Evolutionary conservation across 805 yeast genomes (phyloP), one percentile per base, ranked within the genome.

Genomic region (Starmerella apis): DNA sequence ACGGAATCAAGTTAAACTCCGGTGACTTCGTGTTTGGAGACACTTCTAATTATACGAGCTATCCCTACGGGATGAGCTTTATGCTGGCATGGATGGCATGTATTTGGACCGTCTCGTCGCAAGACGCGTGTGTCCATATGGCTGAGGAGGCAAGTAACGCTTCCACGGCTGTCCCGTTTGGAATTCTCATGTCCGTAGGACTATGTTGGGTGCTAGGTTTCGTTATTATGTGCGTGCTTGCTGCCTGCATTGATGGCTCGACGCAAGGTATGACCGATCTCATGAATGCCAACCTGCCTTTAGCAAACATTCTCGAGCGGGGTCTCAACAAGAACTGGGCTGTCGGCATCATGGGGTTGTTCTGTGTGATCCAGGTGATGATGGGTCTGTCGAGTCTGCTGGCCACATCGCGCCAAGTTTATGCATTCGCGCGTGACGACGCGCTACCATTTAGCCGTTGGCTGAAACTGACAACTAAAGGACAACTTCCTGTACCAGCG

Each of bases 341-440:
- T 14, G 65, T 80, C 43, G 81, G 80, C 0, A 71, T 80, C 54
- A 76, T 80, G 80, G 57, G 77, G 3, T 57, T 80, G 46, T 74
- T 79, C 61, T 73, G 79, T 61, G 72, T 53, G 53, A 78, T 83
- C 20, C 85, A 80, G 62, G 78, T 75, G 63, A 65, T 80, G 48
- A 81, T 80, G 85, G 82, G 83, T 16, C 71, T 77, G 22, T 77
- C 82, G 3, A 72, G 76, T 48, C 67, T 79, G 43, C 72, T 79
- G 43, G 85, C 86, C 10, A 73, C 76, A 6, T 79, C 84, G 4
- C 74, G 87, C 64, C 86, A 81, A 63, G 71, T 79, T 45, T 81
- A 83, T 79, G 86, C 86, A 1, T 79, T 81, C 63, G 79, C 85
- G 36, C 75, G 90, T 67, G 90, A 82, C 63, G 79, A 80, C 58